Evolutionary conservation across 495 filamentous ascomycete genomes (phyloP).

Genomic region (Zalerion maritima): DNA sequence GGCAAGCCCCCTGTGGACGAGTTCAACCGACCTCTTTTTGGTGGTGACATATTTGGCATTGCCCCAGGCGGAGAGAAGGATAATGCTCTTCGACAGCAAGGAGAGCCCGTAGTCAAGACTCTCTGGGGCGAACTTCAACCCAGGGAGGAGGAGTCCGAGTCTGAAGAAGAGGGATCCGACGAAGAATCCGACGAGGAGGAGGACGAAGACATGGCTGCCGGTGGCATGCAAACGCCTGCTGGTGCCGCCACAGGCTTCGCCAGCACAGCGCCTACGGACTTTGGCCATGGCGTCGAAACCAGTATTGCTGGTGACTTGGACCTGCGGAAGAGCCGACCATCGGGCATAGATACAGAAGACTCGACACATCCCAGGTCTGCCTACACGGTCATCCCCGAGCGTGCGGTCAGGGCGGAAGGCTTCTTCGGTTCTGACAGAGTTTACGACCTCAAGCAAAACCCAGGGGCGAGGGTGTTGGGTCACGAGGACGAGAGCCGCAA

Average conservation of each 20-base stretch:
- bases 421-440: conserved; percentile 92
- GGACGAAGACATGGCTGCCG: conserved; percentile 49
- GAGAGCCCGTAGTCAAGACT: conserved; percentile 74
- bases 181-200: conserved; percentile 63
- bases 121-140: conserved; percentile 91
- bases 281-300: conserved; percentile 39
- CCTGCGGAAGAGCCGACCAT: conserved; percentile 70
- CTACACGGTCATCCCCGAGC: conserved; percentile 84
- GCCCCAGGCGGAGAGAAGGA: conserved; percentile 11
- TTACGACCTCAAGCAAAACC: conserved; percentile 54
- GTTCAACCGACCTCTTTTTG: conserved; percentile 75
- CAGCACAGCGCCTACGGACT: conserved; percentile 55
- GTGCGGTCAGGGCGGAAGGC: conserved; percentile 64
- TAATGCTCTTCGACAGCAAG: conserved; percentile 27
- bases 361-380: conserved; percentile 54
- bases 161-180: conserved; percentile 54
- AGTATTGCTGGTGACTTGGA: conserved; percentile 79
- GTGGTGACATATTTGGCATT: conserved; percentile 86
- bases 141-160: conserved; percentile 66
- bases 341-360: conserved; percentile 84
- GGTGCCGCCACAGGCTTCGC: conserved; percentile 69
- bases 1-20: conserved; percentile 93
- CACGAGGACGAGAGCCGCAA: conserved; percentile 68
- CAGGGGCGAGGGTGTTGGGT: conserved; percentile 49
- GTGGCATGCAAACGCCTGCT: conserved; percentile 68